Conservation (phyloP, 1,284 basidiomycete genomes). For the Ustilago curta region DNA sequence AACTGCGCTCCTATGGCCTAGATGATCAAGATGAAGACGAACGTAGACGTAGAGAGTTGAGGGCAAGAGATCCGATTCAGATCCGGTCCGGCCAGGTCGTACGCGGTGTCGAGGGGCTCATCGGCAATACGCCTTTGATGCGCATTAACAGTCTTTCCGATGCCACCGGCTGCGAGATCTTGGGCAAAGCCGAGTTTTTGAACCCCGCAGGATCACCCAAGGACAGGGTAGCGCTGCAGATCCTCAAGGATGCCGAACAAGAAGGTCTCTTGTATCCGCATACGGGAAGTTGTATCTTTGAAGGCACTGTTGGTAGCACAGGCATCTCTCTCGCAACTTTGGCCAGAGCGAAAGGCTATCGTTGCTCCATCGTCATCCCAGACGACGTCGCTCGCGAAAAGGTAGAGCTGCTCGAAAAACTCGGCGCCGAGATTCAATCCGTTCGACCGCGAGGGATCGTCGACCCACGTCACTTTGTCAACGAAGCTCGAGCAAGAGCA, state of each 20-base stretch:
- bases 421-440: slow-evolving; percentile 87
- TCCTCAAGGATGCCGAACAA: slow-evolving; percentile 83
- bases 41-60: slow-evolving; percentile 28
- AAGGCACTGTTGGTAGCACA: slow-evolving; percentile 96
- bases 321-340: slow-evolving; percentile 93
- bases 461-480: slow-evolving; percentile 68
- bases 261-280: slow-evolving; percentile 84
- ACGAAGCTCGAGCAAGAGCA: slow-evolving; percentile 62
- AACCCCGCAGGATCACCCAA: slow-evolving; percentile 99
- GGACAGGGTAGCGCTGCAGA: slow-evolving; percentile 91
- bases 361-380: slow-evolving; percentile 68
- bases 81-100: slow-evolving; percentile 57
- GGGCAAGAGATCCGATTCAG: slow-evolving; percentile 41
- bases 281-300: slow-evolving; percentile 92
- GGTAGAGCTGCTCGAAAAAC: slow-evolving; percentile 81
- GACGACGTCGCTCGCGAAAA: slow-evolving; percentile 84
- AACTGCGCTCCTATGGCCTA: slow-evolving; percentile 32
- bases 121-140: slow-evolving; percentile 88
- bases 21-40: slow-evolving; percentile 49
- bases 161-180: slow-evolving; percentile 89
- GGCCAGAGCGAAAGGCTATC: slow-evolving; percentile 77
- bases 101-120: slow-evolving; percentile 58
- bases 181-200: slow-evolving; percentile 96
- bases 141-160: slow-evolving; percentile 91
- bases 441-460: slow-evolving; percentile 67